Conservation (phyloP, 108 stramenopile species). For the Skeletonema marinoi region DNA sequence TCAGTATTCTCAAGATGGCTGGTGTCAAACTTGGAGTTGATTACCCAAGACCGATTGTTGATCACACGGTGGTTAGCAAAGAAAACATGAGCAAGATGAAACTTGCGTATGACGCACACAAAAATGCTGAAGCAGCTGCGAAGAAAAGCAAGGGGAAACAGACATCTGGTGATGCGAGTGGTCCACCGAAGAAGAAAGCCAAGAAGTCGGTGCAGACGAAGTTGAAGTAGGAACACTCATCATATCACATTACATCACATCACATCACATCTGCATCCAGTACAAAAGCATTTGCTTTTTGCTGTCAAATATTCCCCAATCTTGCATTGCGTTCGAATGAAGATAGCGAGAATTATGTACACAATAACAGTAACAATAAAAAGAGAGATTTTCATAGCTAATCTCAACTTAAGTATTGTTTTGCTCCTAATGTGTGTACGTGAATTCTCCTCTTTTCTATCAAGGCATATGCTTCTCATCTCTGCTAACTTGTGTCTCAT, state of each 20-base stretch:
- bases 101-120: constrained; percentile 81
- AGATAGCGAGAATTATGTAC: neutral
- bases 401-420: neutral
- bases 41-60: constrained; percentile 93
- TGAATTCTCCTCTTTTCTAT: neutral
- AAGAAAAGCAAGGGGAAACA: constrained; percentile 20
- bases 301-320: neutral
- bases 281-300: neutral
- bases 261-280: neutral
- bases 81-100: constrained; percentile 93
- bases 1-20: constrained; percentile 59
- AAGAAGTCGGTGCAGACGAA: constrained; percentile 39
- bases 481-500: no score
- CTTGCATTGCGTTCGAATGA: neutral
- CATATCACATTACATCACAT: no score
- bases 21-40: constrained; percentile 81
- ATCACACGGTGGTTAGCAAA: constrained; percentile 77
- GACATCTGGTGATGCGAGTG: neutral
- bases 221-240: constrained; percentile 19
- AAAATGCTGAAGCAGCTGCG: constrained; percentile 28
- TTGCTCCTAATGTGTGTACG: neutral
- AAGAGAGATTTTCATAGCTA: neutral
- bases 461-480: neutral
- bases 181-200: constrained; percentile 38
- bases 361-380: neutral